Base-by-base conservation (phyloP, 805 yeast species). In the Metschnikowia bowlesiae region DNA sequence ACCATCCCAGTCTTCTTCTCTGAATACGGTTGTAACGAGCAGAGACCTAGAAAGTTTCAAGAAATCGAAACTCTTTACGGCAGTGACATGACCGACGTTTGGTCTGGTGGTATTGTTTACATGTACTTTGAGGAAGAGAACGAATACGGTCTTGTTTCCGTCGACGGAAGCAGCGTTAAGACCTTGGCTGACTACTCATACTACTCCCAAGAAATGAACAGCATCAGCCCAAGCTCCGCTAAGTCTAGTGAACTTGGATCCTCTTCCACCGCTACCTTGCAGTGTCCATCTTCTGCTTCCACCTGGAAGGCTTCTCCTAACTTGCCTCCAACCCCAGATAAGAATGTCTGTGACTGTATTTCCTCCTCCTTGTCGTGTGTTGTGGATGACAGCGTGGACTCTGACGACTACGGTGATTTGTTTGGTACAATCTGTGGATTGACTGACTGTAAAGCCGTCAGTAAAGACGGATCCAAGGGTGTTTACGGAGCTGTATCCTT, bases 91-190 rank as follows among this genome's bases (percentile, higher is more conserved):
- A 85, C 94, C 44, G 87, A 81, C 62, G 91, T 89, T 47, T 89
- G 95, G 94, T 87, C 95, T 39, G 96, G 96, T 65, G 96, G 96
- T 69, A 87, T 89, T 60, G 92, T 87, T 48, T 89, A 89, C 78
- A 87, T 87, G 94, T 89, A 87, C 73, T 87, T 84, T 67, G 82
- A 89, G 74, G 96, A 89, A 70, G 83, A 70, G 43, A 89, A 89
- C 70, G 68, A 87, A 58, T 89, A 88, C 65, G 96, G 96, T 53
- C 77, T 89, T 53, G 95, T 89, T 28, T 62, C 83, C 32, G 70
- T 85, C 44, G 62, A 61, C 28, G 69, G 71, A 40, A 77, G 70
- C 61, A 53, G 55, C 14, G 89, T 86, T 48, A 69, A 75, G 26
- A 86, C 91, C 6, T 64, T 85, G 59, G 70, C 62, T 6, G 94